Base-by-base conservation (phyloP, 2,329 filamentous ascomycete species). In the Pseudogymnoascus sp. region DNA sequence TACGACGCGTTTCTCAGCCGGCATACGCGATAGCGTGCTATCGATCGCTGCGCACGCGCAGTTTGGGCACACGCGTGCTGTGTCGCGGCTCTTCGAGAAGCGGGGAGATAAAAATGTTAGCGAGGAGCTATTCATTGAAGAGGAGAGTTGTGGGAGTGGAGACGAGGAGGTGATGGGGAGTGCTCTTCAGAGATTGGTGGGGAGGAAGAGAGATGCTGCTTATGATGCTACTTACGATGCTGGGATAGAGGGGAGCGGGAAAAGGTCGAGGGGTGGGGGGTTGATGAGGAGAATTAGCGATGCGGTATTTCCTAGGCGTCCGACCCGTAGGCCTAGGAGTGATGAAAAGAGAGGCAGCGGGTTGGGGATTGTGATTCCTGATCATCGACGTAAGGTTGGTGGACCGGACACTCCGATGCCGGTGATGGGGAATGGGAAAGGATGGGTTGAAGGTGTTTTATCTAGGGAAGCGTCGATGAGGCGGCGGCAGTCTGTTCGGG, bases 291-390 rank as follows among this genome's bases (percentile, higher is more conserved):
- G 8, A 21, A 56, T 56, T 56, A 56, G 28, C 28, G 5, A 56
- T 8, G 50, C 50, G 10, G n/a, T 56, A n/a, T 33, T 33, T 33
- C n/a, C 50, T 8, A 33, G 23, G 28, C n/a, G 16, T 1, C 12
- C 50, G 10, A 14, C n/a, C 12, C n/a, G 18, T 35, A 12, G 12
- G 4, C n/a, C 50, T 1, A 18, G 3, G 10, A 21, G 10, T 21
- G 50, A 56, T 18, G 28, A 10, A 3, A 18, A 12, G 3, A 33
- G 28, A 1, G 50, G 5, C 33, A 56, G 28, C 18, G 50, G 50
- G 10, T 33, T 56, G 28, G 50, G 50, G n/a, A 56, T 56, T 56
- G 50, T 56, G n/a, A 56, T 56, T 56, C 50, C 50, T 6, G 50
- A 56, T 18, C 50, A 56, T 18, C 50, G 50, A 33, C 50, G 50